phyloP scores from a whole-genome alignment of 345 rosid species.

The Boechera divaricarpa region DNA sequence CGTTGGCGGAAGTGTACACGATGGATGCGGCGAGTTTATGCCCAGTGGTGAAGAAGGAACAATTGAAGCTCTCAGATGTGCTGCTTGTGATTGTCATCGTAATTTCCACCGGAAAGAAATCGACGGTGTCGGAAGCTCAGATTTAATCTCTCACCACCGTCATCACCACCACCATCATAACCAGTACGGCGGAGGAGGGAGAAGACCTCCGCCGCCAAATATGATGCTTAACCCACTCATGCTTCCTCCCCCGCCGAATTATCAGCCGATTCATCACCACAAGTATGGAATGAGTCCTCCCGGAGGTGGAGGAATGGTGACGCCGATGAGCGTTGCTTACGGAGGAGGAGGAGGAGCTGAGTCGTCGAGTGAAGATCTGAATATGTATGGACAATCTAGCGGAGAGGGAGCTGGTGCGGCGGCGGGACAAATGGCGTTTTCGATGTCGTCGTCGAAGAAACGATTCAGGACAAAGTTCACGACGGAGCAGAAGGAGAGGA shows the following conservation, averaged over 20 bases:
- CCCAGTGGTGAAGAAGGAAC: constrained; percentile 92
- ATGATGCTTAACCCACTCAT: constrained; percentile 53
- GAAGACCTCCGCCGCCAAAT: constrained; percentile 40
- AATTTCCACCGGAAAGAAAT: constrained; percentile 89
- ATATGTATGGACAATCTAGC: constrained; percentile 56
- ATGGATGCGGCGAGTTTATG: constrained; percentile 99
- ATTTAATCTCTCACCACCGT: constrained; percentile 18
- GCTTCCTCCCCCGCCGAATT: constrained; percentile 55
- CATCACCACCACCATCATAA: constrained; percentile 22
- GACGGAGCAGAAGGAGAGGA: constrained; percentile 73
- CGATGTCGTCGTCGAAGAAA: constrained; percentile 64
- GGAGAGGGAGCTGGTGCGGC: constrained; percentile 46
- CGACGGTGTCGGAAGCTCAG: constrained; percentile 45
- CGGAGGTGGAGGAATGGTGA: constrained; percentile 54
- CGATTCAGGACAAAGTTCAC: constrained; percentile 70
- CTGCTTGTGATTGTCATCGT: constrained; percentile 96
- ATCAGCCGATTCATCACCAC: constrained; percentile 45
- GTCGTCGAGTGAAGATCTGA: constrained; percentile 83
- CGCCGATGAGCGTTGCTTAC: constrained; percentile 76
- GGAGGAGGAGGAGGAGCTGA: constrained; percentile 64
- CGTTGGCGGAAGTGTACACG: constrained; percentile 81
- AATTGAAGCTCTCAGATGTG: constrained; percentile 81
- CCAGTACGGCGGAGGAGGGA: constrained; percentile 37
- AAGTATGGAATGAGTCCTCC: constrained; percentile 55
- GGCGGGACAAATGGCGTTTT: constrained; percentile 54